Percentiles rank a stretch among this genome's conserved stretches.
Evolutionary conservation across 352 stramenopile genomes (phyloP).

Genomic region (Phytophthora pluvialis): DNA sequence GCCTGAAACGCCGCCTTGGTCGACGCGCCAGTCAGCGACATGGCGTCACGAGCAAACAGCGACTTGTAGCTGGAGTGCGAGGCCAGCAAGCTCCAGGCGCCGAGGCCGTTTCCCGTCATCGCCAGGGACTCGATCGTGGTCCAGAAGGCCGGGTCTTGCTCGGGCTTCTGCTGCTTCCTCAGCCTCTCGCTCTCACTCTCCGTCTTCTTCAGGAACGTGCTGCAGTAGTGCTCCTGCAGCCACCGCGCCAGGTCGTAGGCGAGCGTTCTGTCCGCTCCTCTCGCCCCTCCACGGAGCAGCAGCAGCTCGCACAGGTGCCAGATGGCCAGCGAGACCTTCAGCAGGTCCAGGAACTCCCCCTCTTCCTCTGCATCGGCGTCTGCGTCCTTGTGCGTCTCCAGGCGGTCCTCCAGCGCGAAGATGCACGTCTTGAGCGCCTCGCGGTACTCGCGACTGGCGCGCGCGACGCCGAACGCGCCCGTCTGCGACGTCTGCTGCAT

Average conservation of each 20-base stretch:
- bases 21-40: slow-evolving; percentile 50
- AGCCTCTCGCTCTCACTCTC: slow-evolving; percentile 56
- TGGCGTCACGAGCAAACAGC: slow-evolving; percentile 47
- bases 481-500: slow-evolving; percentile 30
- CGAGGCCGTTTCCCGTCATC: slow-evolving; percentile 51
- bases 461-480: slow-evolving; percentile 22
- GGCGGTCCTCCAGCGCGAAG: slow-evolving; percentile 65
- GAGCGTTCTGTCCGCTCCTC: slow-evolving; percentile 57
- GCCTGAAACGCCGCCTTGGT: slow-evolving; percentile 58
- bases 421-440: slow-evolving; percentile 73
- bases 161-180: slow-evolving; percentile 36
- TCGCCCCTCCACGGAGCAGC: slow-evolving; percentile 61
- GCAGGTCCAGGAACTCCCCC: slow-evolving; percentile 59
- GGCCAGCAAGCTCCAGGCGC: slow-evolving; percentile 68
- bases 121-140: slow-evolving; percentile 64
- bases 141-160: slow-evolving; percentile 69
- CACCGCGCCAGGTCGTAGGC: slow-evolving; percentile 77
- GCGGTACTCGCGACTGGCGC: slow-evolving; percentile 73
- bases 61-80: slow-evolving; percentile 64
- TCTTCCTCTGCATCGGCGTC: slow-evolving; percentile 38
- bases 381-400: slow-evolving; percentile 32
- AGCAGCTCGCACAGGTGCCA: slow-evolving; percentile 84
- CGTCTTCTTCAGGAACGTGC: slow-evolving; percentile 56
- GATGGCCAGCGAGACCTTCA: slow-evolving; percentile 82
- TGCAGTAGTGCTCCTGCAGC: slow-evolving; percentile 82